Evolutionary conservation across 257 asterid species (phyloP), one percentile per base, ranked within the genome.

Genomic region (Lycium barbarum): DNA sequence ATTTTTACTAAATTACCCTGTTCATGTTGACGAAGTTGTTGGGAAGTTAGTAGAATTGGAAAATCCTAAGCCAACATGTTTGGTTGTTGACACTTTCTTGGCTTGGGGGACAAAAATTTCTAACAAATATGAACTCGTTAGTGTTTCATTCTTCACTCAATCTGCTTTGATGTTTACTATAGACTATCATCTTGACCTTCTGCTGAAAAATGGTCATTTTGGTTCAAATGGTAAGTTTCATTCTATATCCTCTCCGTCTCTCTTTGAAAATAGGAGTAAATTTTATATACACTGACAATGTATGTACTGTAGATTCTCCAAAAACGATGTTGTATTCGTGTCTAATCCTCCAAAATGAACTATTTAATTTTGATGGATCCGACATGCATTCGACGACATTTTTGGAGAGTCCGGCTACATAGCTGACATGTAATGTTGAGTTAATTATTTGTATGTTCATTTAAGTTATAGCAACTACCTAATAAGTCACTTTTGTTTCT

Each of bases 61-160:
- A 53, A 45, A 22, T 10, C 91, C 91, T 10, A 73, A 83, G 2
- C 87, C 86, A 38, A 88, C 84, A 6, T 85, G 90, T 58, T 74
- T 91, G 84, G 86, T 92, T 53, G 88, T 89, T 26, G 94, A 91
- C 83, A 92, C 94, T 11, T 87, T 87, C 74, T 91, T 55, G 33
- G 89, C 86, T 2, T 92, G 94, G 94, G 80, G 87, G 0, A 84
- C 91, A 4, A 47, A 49, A 70, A 84, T 91, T 73, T 94, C 94
- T 47, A 82, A 67, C 0, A 92, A 90, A 57, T 85, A 90, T 86
- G 49, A 83, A 33, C 88, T 92, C 2, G 89, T 90, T 18, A 82
- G 86, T 74, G 87, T 91, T 5, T 92, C 95, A 1, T 89, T 92
- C 78, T 91, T 90, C 67, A 92, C 94, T 12, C 89, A 92, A 68